A percentile compares a stretch with the other conserved stretches of the same genome.
These are phyloP conservation scores for Pseudogymnoascus sp. DNA, from an alignment of 2,329 filamentous ascomycete genomes.

Conservation along the genomic window DNA sequence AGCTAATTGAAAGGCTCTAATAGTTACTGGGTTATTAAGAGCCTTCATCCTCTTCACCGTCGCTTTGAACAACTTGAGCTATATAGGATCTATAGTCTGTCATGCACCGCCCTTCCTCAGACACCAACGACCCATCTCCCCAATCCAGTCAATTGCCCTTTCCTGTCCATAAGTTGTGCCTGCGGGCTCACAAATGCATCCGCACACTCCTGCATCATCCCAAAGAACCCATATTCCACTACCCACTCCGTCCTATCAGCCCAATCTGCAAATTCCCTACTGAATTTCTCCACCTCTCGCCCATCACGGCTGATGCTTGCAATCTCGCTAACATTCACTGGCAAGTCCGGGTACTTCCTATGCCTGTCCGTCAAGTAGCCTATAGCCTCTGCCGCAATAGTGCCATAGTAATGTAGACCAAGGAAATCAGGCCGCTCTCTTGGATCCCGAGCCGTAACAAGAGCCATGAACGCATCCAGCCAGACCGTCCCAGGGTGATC, in stretches of 20 bases:
- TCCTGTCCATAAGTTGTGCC: conserved; percentile 36
- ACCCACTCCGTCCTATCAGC: conserved; percentile 35
- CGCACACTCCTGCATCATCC: conserved; percentile 34
- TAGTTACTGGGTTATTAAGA: not conserved
- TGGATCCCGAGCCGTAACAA: conserved; percentile 25
- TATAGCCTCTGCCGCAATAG: conserved; percentile 27
- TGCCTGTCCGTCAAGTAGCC: conserved; percentile 30
- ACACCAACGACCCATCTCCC: not conserved
- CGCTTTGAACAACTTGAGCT: not conserved
- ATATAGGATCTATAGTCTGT: conserved; percentile 4
- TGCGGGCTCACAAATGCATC: conserved; percentile 38
- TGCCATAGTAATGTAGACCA: conserved; percentile 37
- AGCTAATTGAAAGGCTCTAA: not conserved
- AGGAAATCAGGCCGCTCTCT: conserved; percentile 35
- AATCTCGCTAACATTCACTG: conserved; percentile 35
- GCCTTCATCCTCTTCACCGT: not conserved
- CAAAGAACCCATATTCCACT: conserved; percentile 37
- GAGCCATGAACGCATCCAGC: conserved; percentile 35
- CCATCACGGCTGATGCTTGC: conserved; percentile 32
- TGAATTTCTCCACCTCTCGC: conserved; percentile 32
- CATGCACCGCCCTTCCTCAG: conserved; percentile 22
- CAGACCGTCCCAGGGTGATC: conserved; percentile 32
- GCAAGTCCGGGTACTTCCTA: conserved; percentile 28
- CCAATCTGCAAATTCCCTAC: conserved; percentile 33
- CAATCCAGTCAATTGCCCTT: conserved; percentile 32